Evolutionary conservation across 2,329 filamentous ascomycete species (phyloP).

Genomic region (Anthostomella pinea): DNA sequence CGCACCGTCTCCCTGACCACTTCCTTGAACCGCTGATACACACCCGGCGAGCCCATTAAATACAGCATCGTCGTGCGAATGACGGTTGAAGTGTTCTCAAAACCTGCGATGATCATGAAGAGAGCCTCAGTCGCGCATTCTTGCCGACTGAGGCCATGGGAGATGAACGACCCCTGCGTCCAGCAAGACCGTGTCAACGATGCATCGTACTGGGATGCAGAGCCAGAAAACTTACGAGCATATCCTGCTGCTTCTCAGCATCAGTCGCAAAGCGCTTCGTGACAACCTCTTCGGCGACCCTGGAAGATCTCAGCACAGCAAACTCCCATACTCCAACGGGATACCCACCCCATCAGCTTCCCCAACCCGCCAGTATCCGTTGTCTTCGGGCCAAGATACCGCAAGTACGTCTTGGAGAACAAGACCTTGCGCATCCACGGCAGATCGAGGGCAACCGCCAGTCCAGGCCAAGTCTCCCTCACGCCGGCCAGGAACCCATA

Average conservation of each 20-base stretch:
- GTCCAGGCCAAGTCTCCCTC: slow-evolving; percentile 2
- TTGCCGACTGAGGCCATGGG: slow-evolving; percentile 22
- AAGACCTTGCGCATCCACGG: slow-evolving; percentile 16
- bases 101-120: slow-evolving; percentile 29
- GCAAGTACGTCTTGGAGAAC: slow-evolving; percentile 16
- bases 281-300: slow-evolving; percentile 17
- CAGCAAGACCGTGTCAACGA: no score
- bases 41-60: slow-evolving; percentile 41
- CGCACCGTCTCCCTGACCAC: slow-evolving; percentile 38
- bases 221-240: slow-evolving; percentile 15
- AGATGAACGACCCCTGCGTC: slow-evolving; percentile 27
- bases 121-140: slow-evolving; percentile 27
- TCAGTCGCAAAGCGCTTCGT: slow-evolving; percentile 12
- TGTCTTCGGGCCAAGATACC: slow-evolving; percentile 17
- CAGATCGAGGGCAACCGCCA: slow-evolving; percentile 16
- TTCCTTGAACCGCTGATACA: slow-evolving; percentile 38
- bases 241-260: slow-evolving; percentile 9
- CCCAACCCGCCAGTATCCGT: slow-evolving; percentile 19
- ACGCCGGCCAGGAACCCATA: slow-evolving; percentile 16
- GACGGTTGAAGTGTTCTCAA: slow-evolving; percentile 48
- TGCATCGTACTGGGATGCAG: not conserved
- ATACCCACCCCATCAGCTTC: slow-evolving; percentile 21
- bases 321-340: no score
- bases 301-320: no score
- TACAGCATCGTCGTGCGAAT: slow-evolving; percentile 46